Percentiles rank a stretch among this genome's conserved stretches.
These are phyloP conservation scores for Noccaea caerulescens DNA, from an alignment of 345 rosid genomes.

Conservation along the genomic window DNA sequence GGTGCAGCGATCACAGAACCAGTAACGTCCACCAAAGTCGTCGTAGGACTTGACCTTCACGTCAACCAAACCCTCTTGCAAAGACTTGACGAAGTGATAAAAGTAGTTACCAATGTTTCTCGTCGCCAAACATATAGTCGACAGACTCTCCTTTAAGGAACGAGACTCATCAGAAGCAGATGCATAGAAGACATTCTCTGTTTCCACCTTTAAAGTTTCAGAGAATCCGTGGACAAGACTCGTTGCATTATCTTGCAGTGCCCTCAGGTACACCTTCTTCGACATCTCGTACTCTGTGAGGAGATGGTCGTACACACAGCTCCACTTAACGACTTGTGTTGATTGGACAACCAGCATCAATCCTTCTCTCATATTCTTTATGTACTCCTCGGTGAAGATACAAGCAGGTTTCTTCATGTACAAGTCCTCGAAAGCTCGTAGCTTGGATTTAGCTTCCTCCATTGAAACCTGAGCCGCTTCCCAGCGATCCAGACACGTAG, in stretches of 20 bases:
- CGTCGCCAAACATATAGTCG: neutral
- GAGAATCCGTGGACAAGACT: neutral
- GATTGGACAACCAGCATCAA: conserved; percentile 33
- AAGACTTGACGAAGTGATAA: conserved; percentile 12
- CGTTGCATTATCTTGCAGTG: neutral
- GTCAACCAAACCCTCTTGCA: conserved; percentile 27
- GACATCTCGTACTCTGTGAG: conserved; percentile 5
- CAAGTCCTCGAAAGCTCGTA: conserved; percentile 16
- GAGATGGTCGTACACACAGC: conserved; percentile 25
- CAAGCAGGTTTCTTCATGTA: neutral
- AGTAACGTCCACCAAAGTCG: neutral
- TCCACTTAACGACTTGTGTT: conserved; percentile 34
- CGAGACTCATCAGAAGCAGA: neutral
- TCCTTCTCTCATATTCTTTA: neutral
- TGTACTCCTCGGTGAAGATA: neutral
- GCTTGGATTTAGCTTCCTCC: conserved; percentile 6
- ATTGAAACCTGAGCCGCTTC: neutral
- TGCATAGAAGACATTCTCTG: neutral
- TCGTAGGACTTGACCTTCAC: conserved; percentile 31
- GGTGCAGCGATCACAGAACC: conserved; percentile 38
- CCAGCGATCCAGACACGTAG: conserved; percentile 20
- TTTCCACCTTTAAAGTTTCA: conserved; percentile 16
- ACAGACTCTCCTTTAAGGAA: neutral
- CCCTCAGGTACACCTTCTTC: conserved; percentile 19
- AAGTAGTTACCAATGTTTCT: conserved; percentile 36